Evolutionary conservation across 305 asterid genomes (phyloP), one percentile per base, ranked within the genome.

Genomic region (Petunia hybrid): DNA sequence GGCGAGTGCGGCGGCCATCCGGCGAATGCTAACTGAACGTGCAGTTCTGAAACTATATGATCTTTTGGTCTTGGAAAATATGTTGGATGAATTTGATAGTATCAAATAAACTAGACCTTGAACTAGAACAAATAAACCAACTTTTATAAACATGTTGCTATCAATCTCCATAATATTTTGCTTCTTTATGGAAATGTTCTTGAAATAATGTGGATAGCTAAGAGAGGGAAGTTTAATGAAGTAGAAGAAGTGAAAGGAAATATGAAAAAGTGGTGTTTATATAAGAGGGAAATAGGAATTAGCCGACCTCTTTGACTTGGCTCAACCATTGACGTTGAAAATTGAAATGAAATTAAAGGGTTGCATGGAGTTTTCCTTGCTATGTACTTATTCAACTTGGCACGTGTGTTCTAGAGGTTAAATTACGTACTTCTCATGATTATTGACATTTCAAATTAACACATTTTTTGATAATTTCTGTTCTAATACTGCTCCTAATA

Each of bases 21-120:
- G 82, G 60, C 86, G 84, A 65, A 85, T 82, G 85, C 88, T 85
- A 65, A 85, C 62, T 1, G 88, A 82, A 31, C 86, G 82, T 68
- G 80, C 84, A 2, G 63, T 56, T 71, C 55, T 71, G 84, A 85
- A 85, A 22, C 88, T 85, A 66, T 57, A 65, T 60, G 88, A 76
- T 38, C 86, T 63, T 6, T 51, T 51, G 56, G 14, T 9, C 14
- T 68, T 62, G 13, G 88, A 82, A 80, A 85, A 85, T 36, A 85
- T 53, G 22, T 78, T 31, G 74, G 88, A 85, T 3, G 88, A 82
- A 38, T 80, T 81, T 9, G 88, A 75, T 40, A 85, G 56, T 3
- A 85, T 80, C 35, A 85, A 81, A 76, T 82, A 85, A 12, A 85
- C 85, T 6, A 85, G 82, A 60, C 76, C 86, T 61, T 85, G 88